These are phyloP conservation scores for Litchi chinensis DNA, from an alignment of 345 rosid species.

Conservation along the genomic window DNA sequence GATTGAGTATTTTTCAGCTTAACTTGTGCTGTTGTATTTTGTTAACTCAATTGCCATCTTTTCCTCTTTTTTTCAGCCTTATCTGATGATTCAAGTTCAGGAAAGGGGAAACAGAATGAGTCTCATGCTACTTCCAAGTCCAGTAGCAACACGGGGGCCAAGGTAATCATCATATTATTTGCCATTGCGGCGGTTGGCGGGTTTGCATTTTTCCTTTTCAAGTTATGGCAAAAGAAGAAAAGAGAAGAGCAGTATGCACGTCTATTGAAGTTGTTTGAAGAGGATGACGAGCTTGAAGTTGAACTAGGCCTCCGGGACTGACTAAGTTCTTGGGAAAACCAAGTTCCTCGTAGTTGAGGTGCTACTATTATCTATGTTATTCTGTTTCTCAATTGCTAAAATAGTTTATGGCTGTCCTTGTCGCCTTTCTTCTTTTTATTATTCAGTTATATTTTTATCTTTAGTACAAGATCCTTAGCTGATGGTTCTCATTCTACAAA, in stretches of 20 bases:
- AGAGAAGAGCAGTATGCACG: slow-evolving; percentile 96
- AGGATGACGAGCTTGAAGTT: slow-evolving; percentile 96
- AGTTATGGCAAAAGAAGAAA: slow-evolving; percentile 96
- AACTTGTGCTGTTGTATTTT: background rate
- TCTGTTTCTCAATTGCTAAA: background rate
- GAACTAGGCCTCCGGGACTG: slow-evolving; percentile 93
- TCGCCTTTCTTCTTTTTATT: background rate
- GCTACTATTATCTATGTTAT: slow-evolving; percentile 7
- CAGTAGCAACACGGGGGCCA: slow-evolving; percentile 44
- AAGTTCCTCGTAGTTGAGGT: slow-evolving; percentile 35
- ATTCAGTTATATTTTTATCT: background rate
- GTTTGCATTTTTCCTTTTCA: slow-evolving; percentile 69
- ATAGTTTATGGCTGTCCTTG: background rate
- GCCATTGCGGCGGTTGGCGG: slow-evolving; percentile 52
- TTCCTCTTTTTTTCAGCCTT: slow-evolving; percentile 45
- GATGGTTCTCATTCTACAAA: background rate
- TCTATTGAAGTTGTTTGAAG: slow-evolving; percentile 91
- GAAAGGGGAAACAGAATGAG: slow-evolving; percentile 38
- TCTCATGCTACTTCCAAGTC: slow-evolving; percentile 42
- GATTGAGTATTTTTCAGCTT: background rate
- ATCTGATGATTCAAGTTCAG: slow-evolving; percentile 49
- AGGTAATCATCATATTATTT: slow-evolving; percentile 51
- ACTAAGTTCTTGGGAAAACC: slow-evolving; percentile 21
- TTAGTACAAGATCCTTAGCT: background rate
- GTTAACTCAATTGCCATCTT: background rate